phyloP scores from a whole-genome alignment of 176 grass and related monocot species.

The Olyra latifolia region DNA sequence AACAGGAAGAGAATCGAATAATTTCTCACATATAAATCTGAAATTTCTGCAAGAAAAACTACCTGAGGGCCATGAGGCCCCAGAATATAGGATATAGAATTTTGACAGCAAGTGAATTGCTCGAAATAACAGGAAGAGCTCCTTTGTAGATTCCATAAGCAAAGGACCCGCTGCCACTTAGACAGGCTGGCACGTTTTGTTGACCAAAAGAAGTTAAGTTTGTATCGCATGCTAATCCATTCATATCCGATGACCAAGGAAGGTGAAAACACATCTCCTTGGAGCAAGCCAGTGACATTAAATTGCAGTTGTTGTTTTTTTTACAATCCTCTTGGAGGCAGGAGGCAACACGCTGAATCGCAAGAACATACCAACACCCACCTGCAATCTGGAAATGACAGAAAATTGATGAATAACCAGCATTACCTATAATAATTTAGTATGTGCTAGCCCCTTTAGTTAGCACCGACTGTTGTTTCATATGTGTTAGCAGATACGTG shows the following conservation, averaged over 20 bases:
- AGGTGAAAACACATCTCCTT: slow-evolving; percentile 57
- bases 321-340: slow-evolving; percentile 74
- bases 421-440: neutral
- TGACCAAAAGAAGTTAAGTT: slow-evolving; percentile 47
- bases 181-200: slow-evolving; percentile 56
- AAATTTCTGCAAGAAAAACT: neutral
- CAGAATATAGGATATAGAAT: slow-evolving; percentile 97
- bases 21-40: neutral
- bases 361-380: slow-evolving; percentile 96
- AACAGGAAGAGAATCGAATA: neutral
- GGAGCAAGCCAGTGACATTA: slow-evolving; percentile 62
- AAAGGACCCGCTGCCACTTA: slow-evolving; percentile 65
- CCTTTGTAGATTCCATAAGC: slow-evolving; percentile 77
- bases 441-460: neutral
- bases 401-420: neutral
- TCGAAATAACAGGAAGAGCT: slow-evolving; percentile 93
- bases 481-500: neutral
- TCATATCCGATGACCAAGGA: slow-evolving; percentile 33
- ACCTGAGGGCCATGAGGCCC: slow-evolving; percentile 99
- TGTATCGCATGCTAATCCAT: slow-evolving; percentile 47
- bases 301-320: slow-evolving; percentile 61
- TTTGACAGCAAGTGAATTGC: slow-evolving; percentile 83
- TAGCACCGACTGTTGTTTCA: neutral
- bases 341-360: slow-evolving; percentile 79
- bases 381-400: slow-evolving; percentile 72